These are phyloP conservation scores for Pisolithus tinctorius DNA, from an alignment of 768 basidiomycete genomes.

Conservation along the genomic window DNA sequence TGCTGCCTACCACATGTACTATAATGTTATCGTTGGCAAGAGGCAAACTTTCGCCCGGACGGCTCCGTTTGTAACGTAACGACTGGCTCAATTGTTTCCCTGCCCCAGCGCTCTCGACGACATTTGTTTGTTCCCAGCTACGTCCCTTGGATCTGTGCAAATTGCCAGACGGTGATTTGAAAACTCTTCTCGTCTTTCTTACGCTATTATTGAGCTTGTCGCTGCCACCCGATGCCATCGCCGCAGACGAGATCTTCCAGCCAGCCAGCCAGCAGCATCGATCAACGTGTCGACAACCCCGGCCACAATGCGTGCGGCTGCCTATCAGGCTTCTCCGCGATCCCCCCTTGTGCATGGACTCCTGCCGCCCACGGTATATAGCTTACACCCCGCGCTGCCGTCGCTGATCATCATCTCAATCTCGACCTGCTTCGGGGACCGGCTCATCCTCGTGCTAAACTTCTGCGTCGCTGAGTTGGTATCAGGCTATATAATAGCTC, in stretches of 20 bases:
- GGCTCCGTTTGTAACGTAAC: constrained; percentile 28
- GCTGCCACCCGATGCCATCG: constrained; percentile 10
- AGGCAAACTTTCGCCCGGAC: constrained; percentile 4
- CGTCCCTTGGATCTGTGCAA: too few species aligned
- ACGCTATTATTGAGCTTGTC: constrained; percentile 8
- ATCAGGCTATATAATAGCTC: constrained; percentile 33
- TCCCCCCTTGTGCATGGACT: constrained; percentile 1
- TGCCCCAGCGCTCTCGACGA: too few species aligned
- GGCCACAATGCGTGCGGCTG: background rate
- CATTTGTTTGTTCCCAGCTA: too few species aligned
- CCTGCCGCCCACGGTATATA: constrained; percentile 11
- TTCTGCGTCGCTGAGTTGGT: constrained; percentile 36
- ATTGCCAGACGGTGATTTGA: too few species aligned
- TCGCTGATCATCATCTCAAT: constrained; percentile 19
- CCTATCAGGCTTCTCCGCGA: constrained; percentile 6
- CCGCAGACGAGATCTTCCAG: constrained; percentile 15
- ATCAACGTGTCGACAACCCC: constrained; percentile 17
- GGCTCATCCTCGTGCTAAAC: constrained; percentile 31
- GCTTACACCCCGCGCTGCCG: constrained; percentile 10
- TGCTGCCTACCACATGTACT: background rate
- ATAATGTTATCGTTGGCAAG: constrained; percentile 6
- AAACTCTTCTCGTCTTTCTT: background rate
- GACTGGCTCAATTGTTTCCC: background rate
- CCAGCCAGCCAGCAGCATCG: constrained; percentile 15
- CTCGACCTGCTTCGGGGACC: constrained; percentile 21